Base-by-base conservation (phyloP, 2,329 filamentous ascomycete genomes). In the Fusarium xyrophilum region DNA sequence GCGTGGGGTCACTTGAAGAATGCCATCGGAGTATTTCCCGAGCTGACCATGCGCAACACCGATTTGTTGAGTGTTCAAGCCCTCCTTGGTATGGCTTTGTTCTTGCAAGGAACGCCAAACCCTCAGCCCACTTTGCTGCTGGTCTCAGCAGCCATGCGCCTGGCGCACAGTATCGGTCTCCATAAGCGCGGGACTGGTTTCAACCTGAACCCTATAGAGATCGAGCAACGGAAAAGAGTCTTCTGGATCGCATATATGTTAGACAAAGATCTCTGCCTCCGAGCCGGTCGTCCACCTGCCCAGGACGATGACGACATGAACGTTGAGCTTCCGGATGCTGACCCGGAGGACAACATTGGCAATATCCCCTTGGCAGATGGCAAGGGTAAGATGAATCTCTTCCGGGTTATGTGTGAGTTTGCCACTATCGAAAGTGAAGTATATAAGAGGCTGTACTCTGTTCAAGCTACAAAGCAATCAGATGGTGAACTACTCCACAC, bases 1-100 rank as follows among this genome's bases (percentile, higher is more conserved):
- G 94, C 94, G 1, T 98, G 96, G 94, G 91, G 90, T 4, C 96
- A 97, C 76, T 82, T 99, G 73, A 98, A 99, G 82, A 99, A 99
- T 76, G 94, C 95, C 19, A 91, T 98, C 88, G 93, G 91, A 21
- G 93, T 97, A 43, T 91, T 97, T 76, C 90, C 93, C 0, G 96
- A 99, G 78, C 82, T 99, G 60, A 94, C 93, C 2, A 95, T 99
- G 91, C 91, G 94, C 43, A 98, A 97, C 76, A 97, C 94, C 11
- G 96, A 99, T 79, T 84, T 99, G 23, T 83, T 98, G 39, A 97
- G 94, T 74, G 94, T 99, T 5, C 96, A 99, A 79, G 96, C 94
- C 17, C 83, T 99, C 47, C 83, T 98, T 28, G 96, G 94, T 63
- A 97, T 98, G 91, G 90, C 93, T 5, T 83, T 97, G 19, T 99